Evolutionary conservation across 441 rosid genomes (phyloP).

Genomic region (Populus hybrid): DNA sequence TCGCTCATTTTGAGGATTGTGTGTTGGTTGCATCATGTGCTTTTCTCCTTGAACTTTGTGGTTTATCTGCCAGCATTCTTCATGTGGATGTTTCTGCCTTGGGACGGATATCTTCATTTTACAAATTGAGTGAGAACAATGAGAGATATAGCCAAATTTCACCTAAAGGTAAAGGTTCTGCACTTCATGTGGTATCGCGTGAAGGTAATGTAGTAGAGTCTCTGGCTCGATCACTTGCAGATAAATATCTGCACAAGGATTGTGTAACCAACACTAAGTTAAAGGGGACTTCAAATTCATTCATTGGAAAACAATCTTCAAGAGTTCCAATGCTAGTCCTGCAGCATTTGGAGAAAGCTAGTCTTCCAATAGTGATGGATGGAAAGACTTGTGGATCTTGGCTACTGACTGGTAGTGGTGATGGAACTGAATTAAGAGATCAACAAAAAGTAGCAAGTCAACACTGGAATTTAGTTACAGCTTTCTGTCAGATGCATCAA

Average conservation of each 20-base stretch:
- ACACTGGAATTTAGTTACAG: constrained; percentile 88
- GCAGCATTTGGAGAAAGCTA: constrained; percentile 94
- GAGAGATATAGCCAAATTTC: constrained; percentile 52
- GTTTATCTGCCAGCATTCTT: constrained; percentile 84
- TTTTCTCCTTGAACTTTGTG: constrained; percentile 93
- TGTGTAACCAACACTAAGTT: constrained; percentile 38
- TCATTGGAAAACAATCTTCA: constrained; percentile 42
- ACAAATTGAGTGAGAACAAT: constrained; percentile 50
- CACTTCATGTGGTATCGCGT: constrained; percentile 50
- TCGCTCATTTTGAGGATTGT: constrained; percentile 80
- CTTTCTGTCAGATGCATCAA: constrained; percentile 92
- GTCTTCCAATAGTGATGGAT: constrained; percentile 66
- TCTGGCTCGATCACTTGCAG: constrained; percentile 88
- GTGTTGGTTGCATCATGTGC: constrained; percentile 88
- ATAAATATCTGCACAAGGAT: constrained; percentile 68
- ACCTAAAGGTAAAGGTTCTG: constrained; percentile 43
- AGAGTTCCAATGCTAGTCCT: constrained; percentile 75
- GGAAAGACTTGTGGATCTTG: constrained; percentile 93
- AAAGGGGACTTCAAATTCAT: constrained; percentile 38
- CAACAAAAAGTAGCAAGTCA: constrained; percentile 90
- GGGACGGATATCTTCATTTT: constrained; percentile 79
- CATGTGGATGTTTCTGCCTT: constrained; percentile 83
- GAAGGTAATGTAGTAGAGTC: constrained; percentile 71
- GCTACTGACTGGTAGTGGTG: constrained; percentile 86
- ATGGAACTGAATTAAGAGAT: constrained; percentile 83